Evolutionary conservation across 345 rosid species (phyloP).

Genomic region (Melastoma malabathricum): DNA sequence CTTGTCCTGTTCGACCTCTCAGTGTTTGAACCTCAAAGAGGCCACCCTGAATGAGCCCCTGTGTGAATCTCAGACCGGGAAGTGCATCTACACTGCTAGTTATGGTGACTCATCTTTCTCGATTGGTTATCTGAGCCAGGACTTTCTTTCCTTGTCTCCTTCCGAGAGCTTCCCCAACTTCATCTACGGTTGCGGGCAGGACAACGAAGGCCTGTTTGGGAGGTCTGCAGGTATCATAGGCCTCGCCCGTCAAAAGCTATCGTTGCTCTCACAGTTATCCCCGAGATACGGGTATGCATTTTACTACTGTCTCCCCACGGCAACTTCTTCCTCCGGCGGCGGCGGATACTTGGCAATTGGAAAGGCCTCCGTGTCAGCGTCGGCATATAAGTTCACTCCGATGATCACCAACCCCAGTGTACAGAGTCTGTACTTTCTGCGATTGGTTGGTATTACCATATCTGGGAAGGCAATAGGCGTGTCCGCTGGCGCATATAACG

Average conservation of each 20-base stretch:
- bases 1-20: slow-evolving; percentile 9
- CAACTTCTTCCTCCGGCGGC: slow-evolving; percentile 5
- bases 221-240: slow-evolving; percentile 31
- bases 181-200: slow-evolving; percentile 39
- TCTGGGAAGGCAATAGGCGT: slow-evolving; percentile 19
- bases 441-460: slow-evolving; percentile 14
- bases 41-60: slow-evolving; percentile 28
- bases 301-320: slow-evolving; percentile 36
- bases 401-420: slow-evolving; percentile 13
- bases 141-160: slow-evolving; percentile 17
- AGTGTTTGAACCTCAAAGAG: slow-evolving; percentile 23
- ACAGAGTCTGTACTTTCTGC: slow-evolving; percentile 20
- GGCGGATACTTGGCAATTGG: slow-evolving; percentile 29
- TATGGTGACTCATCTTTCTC: slow-evolving; percentile 34
- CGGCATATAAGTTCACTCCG: slow-evolving; percentile 29
- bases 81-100: slow-evolving; percentile 26
- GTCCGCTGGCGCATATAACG: slow-evolving; percentile 9
- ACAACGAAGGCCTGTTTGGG: slow-evolving; percentile 32
- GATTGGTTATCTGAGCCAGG: slow-evolving; percentile 26
- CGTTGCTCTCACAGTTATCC: slow-evolving; percentile 24
- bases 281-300: slow-evolving; percentile 19
- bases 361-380: slow-evolving; percentile 5
- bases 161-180: slow-evolving; percentile 15
- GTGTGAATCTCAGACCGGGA: slow-evolving; percentile 4
- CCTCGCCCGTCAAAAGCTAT: slow-evolving; percentile 25